phyloP scores from a whole-genome alignment of 192 early-diverging fungal species.

The Dimargaris cristalligena region DNA sequence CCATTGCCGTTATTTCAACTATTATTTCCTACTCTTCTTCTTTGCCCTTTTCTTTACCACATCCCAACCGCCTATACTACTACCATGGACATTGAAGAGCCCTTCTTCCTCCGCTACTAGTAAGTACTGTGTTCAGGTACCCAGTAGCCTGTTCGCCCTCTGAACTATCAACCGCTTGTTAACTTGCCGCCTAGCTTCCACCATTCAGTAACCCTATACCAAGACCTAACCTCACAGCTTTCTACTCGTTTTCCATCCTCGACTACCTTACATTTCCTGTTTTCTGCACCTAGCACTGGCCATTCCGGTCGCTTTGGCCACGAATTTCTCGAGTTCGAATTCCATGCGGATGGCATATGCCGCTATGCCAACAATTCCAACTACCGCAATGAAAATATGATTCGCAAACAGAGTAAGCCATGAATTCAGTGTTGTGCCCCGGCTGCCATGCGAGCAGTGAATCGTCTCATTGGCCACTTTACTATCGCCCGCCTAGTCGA shows the following conservation, averaged over 20 bases:
- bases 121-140: too few relatives aligned
- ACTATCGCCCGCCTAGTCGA: too few relatives aligned
- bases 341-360: slow-evolving; percentile 67
- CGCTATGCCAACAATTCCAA: slow-evolving; percentile 97
- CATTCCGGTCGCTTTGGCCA: slow-evolving; percentile 92
- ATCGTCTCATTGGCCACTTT: too few relatives aligned
- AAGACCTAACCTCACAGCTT: neutral
- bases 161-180: neutral
- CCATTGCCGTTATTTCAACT: too few relatives aligned
- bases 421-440: too few relatives aligned
- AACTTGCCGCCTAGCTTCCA: neutral
- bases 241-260: neutral
- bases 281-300: slow-evolving; percentile 39
- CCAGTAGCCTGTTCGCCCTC: too few relatives aligned
- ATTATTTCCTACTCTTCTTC: too few relatives aligned
- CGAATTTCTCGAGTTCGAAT: slow-evolving; percentile 98
- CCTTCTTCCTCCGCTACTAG: slow-evolving; percentile 11
- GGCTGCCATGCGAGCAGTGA: too few relatives aligned
- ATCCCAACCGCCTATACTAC: too few relatives aligned
- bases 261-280: neutral
- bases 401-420: slow-evolving; percentile 71
- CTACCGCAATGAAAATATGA: slow-evolving; percentile 93
- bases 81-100: too few relatives aligned
- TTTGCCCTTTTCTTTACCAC: too few relatives aligned
- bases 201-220: neutral